Evolutionary conservation across 1,284 basidiomycete genomes (phyloP).

Genomic region (Filobasidium uniguttulatum): DNA sequence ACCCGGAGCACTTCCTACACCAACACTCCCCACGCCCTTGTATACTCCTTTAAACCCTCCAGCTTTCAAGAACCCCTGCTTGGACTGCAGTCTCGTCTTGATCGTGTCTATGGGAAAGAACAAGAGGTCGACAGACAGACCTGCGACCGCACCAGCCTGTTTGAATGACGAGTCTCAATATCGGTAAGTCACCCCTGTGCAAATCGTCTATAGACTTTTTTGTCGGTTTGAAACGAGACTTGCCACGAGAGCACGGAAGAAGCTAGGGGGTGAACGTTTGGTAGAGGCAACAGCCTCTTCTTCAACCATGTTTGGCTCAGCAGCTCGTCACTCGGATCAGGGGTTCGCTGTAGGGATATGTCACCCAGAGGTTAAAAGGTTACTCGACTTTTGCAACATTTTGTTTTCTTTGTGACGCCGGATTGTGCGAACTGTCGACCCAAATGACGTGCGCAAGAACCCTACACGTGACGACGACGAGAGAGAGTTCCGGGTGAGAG

Average conservation of each 20-base stretch:
- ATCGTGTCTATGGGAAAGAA: conserved; percentile 96
- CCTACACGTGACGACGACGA: no score
- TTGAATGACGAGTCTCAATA: background rate
- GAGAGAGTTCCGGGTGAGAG: no score
- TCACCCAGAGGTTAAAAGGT: no score
- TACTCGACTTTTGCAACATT: no score
- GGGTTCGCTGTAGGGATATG: background rate
- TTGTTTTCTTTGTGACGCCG: no score
- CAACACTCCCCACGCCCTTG: conserved; percentile 85
- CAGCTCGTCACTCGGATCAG: background rate
- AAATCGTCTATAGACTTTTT: no score
- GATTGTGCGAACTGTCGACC: no score
- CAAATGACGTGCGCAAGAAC: no score
- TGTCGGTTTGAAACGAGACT: no score
- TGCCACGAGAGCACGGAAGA: background rate
- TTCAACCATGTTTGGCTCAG: background rate
- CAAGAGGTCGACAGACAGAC: conserved; percentile 79
- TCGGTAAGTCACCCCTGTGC: no score
- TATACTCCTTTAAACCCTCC: conserved; percentile 90
- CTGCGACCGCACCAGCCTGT: conserved; percentile 64
- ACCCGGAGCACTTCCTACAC: conserved; percentile 89
- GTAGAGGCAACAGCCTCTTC: background rate
- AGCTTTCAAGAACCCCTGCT: conserved; percentile 68
- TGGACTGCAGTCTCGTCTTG: conserved; percentile 84
- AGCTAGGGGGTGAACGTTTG: background rate